A percentile compares a stretch with the other conserved stretches of the same genome.
These are phyloP conservation scores for Globisporangium mamillatum DNA, from an alignment of 352 stramenopile species.

Conservation along the genomic window DNA sequence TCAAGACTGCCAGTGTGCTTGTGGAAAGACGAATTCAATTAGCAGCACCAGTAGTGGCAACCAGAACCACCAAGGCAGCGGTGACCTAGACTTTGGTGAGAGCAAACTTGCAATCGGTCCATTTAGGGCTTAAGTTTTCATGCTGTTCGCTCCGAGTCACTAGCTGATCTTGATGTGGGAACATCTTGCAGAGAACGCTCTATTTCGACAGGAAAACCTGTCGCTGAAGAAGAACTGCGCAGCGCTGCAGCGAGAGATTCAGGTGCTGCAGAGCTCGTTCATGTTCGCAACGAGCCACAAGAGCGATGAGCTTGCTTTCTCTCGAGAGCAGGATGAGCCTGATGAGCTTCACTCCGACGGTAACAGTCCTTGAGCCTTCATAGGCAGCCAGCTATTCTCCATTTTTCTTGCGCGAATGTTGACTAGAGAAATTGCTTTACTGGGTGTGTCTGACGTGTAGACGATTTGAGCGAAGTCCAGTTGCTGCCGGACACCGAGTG, in stretches of 20 bases:
- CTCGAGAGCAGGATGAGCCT: constrained; percentile 5
- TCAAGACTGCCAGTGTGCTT: neutral
- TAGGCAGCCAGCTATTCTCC: neutral
- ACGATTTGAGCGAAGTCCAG: constrained; percentile 32
- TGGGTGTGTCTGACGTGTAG: constrained; percentile 12
- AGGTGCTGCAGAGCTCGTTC: constrained; percentile 39
- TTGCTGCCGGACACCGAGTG: constrained; percentile 18
- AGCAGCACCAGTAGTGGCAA: neutral
- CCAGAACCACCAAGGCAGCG: constrained; percentile 17
- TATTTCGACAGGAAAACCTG: constrained; percentile 53
- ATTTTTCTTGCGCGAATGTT: too few relatives aligned
- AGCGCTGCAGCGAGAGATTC: constrained; percentile 51
- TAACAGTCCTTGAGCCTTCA: neutral
- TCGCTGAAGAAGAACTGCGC: constrained; percentile 46
- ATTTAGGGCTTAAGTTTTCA: neutral
- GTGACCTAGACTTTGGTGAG: constrained; percentile 25
- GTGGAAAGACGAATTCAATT: neutral
- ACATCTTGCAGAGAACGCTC: constrained; percentile 32
- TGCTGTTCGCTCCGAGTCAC: neutral
- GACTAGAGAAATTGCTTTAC: neutral
- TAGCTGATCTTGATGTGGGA: neutral
- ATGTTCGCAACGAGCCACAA: constrained; percentile 10
- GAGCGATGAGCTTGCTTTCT: neutral
- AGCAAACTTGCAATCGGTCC: neutral
- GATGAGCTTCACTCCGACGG: constrained; percentile 20